These are phyloP conservation scores for Talaromyces atroroseus DNA, from an alignment of 2,329 filamentous ascomycete genomes.

Conservation along the genomic window DNA sequence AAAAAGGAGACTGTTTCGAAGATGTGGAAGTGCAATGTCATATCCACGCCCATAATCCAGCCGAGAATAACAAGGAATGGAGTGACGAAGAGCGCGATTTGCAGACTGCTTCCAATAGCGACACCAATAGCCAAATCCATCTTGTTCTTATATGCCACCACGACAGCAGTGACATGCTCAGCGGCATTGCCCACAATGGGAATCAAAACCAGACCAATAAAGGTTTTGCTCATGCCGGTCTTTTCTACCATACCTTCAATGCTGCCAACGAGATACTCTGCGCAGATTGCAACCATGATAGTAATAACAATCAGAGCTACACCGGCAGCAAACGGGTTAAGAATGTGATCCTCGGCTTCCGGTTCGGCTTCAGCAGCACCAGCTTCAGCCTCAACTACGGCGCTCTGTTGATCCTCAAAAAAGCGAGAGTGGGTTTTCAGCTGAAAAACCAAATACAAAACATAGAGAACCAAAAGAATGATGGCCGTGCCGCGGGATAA, in stretches of 20 bases:
- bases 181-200: slow-evolving; percentile 77
- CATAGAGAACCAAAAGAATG: slow-evolving; percentile 68
- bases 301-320: slow-evolving; percentile 66
- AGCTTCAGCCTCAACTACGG: slow-evolving; percentile 24
- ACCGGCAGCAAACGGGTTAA: slow-evolving; percentile 60
- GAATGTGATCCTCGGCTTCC: slow-evolving; percentile 42
- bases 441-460: slow-evolving; percentile 73
- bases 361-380: slow-evolving; percentile 20
- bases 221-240: slow-evolving; percentile 69
- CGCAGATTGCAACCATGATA: slow-evolving; percentile 64
- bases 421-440: slow-evolving; percentile 67
- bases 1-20: slow-evolving; percentile 76
- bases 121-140: slow-evolving; percentile 67
- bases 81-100: slow-evolving; percentile 76
- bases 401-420: slow-evolving; percentile 49
- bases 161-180: slow-evolving; percentile 75
- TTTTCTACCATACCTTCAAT: slow-evolving; percentile 67
- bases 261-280: slow-evolving; percentile 70
- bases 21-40: slow-evolving; percentile 76
- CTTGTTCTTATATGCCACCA: slow-evolving; percentile 70
- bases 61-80: slow-evolving; percentile 74
- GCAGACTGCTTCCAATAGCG: slow-evolving; percentile 74
- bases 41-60: slow-evolving; percentile 67
- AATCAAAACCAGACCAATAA: slow-evolving; percentile 73
- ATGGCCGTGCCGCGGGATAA: slow-evolving; percentile 72